These are phyloP conservation scores for Datisca glomerata DNA, from an alignment of 306 rosid genomes.

Conservation along the genomic window DNA sequence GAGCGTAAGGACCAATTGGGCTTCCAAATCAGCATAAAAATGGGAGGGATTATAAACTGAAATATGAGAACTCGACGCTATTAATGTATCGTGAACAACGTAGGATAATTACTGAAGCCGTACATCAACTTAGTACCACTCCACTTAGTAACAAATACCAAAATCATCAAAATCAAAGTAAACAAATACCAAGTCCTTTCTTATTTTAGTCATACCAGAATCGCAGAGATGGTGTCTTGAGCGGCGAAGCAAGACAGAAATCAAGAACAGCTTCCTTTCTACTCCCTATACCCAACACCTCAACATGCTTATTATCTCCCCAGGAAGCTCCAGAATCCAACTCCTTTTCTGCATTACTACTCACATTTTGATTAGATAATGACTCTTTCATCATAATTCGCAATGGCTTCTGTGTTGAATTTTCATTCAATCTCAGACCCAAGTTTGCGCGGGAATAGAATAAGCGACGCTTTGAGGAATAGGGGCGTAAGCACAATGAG, in stretches of 20 bases:
- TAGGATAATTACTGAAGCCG: too few relatives aligned
- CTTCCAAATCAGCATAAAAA: too few relatives aligned
- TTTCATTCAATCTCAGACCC: conserved; percentile 12
- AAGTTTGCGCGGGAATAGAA: conserved; percentile 16
- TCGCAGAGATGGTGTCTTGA: conserved; percentile 46
- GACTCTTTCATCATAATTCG: conserved; percentile 21
- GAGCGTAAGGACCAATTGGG: too few relatives aligned
- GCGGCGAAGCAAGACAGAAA: conserved; percentile 59
- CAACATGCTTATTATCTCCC: conserved; percentile 40
- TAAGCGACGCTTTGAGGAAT: conserved; percentile 20
- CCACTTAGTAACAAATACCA: too few relatives aligned
- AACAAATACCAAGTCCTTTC: too few relatives aligned
- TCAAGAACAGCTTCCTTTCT: conserved; percentile 73
- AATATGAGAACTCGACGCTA: too few relatives aligned
- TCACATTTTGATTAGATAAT: conserved; percentile 13
- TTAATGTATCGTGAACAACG: too few relatives aligned
- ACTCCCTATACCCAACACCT: conserved; percentile 77
- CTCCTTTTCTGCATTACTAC: conserved; percentile 16
- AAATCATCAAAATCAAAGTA: too few relatives aligned
- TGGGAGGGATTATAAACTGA: too few relatives aligned
- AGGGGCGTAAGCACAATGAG: conserved; percentile 13
- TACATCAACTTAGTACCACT: too few relatives aligned
- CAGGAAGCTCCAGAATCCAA: conserved; percentile 22
- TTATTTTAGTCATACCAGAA: too few relatives aligned
- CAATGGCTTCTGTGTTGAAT: conserved; percentile 15